Evolutionary conservation across 2,329 filamentous ascomycete genomes (phyloP), one percentile per base, ranked within the genome.

Genomic region (Incumbomyces delicatus): DNA sequence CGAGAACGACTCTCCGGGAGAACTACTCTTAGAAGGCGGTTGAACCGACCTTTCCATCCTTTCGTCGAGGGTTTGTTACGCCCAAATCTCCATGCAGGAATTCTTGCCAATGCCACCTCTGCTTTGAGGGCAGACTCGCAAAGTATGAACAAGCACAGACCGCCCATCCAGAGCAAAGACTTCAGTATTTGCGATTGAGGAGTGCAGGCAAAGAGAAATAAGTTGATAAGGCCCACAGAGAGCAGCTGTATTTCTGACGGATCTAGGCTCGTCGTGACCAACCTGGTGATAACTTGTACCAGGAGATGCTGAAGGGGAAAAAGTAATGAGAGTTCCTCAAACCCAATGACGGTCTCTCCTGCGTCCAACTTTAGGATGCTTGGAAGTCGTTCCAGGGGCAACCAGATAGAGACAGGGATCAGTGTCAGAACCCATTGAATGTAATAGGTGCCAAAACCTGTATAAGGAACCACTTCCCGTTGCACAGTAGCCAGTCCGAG

Each of bases 11-110:
- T 27, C 29, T 47, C 31, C 22, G 43, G 38, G 36, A 46, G 31
- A 11, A 46, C 8, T n/a, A 36, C 32, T 13, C 20, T 27, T 3
- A 47, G 44, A 5, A 44, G 22, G 14, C 44, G 29, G 18, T 37
- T 42, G 20, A 50, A 16, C 7, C 37, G 36, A 17, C 44, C 34
- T 4, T 7, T 20, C 18, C 46, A 13, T 6, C 42, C 37, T 33
- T 27, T 47, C 11, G 17, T 39, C 17, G 44, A 43, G 11, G 47
- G 36, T 16, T 35, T 31, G 31, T 46, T 41, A 22, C 42, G 47
- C 56, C 80, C 77, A 58, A 96, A 89, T 36, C 89, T 85, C 87
- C 90, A 95, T 57, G 81, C 87, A 2, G 92, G 92, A 14, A 96
- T 86, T 48, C 90, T 77, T 42, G 90, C 89, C 50, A 98, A 69